Evolutionary conservation across 179 eudicot species (phyloP), one percentile per base, ranked within the genome.

Genomic region (Carnegiea gigantea): DNA sequence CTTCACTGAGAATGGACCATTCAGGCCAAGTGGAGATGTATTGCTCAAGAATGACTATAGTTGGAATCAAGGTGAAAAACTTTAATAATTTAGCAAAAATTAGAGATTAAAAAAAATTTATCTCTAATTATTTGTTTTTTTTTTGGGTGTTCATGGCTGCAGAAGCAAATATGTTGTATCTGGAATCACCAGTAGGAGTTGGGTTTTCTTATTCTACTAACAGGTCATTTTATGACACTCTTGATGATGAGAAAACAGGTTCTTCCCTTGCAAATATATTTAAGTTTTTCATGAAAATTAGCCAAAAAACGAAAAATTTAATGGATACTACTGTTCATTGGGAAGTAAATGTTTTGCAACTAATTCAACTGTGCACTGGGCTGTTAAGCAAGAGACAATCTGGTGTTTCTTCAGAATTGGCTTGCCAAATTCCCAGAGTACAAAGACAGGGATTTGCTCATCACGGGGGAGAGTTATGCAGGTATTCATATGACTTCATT

Each of bases 171-270:
- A 86, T 92, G 87, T 62, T 92, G 46, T 92, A 90, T 81, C 68
- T 92, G 84, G 97, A 92, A 73, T 75, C 92, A 78, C 97, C 97
- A 4, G 89, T 89, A 74, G 94, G 94, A 81, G 97, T 91, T 62
- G 94, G 97, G 30, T 92, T 92, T 75, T 92, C 97, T 53, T 90
- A 88, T 81, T 86, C 92, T 21, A 71, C 80, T 18, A 89, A 89
- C 74, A 70, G 73, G 40, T 86, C 90, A 44, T 83, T 82, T 82
- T 88, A 92, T 82, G 67, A 62, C 48, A 78, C 33, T 12, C 81
- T 88, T 59, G 87, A 91, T 84, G 97, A 91, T 76, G 86, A 87
- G 12, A 87, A 72, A 20, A 92, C 97, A 88, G 97, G 92, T 89
- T 70, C 49, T 48, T n/a, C 17, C 24, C 21, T 17, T 13, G 0